phyloP scores from a whole-genome alignment of 2,329 filamentous ascomycete genomes.

The Colletotrichum sp. region DNA sequence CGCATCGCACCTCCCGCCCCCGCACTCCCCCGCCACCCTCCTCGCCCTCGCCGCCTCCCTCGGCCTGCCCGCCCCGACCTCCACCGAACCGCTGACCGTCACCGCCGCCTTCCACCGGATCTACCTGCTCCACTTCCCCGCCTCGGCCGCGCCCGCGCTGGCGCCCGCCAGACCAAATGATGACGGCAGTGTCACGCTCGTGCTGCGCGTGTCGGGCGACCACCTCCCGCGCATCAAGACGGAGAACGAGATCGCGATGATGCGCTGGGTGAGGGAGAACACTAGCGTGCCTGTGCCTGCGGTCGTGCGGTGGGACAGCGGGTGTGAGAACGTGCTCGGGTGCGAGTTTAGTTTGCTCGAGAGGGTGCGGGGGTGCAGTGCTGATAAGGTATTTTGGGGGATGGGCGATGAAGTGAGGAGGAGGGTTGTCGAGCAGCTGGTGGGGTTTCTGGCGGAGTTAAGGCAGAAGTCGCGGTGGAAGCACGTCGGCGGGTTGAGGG shows the following conservation, averaged over 20 bases:
- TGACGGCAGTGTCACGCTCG: slow-evolving; percentile 4
- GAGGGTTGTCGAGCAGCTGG: slow-evolving; percentile 32
- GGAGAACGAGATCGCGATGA: slow-evolving; percentile 40
- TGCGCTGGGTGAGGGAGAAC: slow-evolving; percentile 33
- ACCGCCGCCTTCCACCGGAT: slow-evolving; percentile 30
- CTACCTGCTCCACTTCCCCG: slow-evolving; percentile 26
- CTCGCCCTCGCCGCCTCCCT: slow-evolving; percentile 20
- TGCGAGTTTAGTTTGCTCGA: slow-evolving; percentile 47
- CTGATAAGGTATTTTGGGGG: slow-evolving; percentile 26
- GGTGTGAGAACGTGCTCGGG: slow-evolving; percentile 36
- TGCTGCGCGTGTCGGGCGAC: slow-evolving; percentile 40
- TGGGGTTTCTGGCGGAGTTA: slow-evolving; percentile 30
- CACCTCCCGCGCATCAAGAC: slow-evolving; percentile 40
- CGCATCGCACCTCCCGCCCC: no score
- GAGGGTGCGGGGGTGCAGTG: slow-evolving; percentile 28
- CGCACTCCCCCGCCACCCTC: not conserved
- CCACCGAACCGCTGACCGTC: slow-evolving; percentile 21
- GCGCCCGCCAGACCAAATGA: not conserved
- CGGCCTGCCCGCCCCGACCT: slow-evolving; percentile 16
- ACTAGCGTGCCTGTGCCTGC: slow-evolving; percentile 37
- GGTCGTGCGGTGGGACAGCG: slow-evolving; percentile 36
- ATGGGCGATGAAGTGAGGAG: slow-evolving; percentile 35
- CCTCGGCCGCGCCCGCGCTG: not conserved
- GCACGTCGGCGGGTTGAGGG: slow-evolving; percentile 21
- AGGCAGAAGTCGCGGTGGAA: not conserved